Evolutionary conservation across 169 alveolate genomes (phyloP).

Genomic region (Cryptosporidium bovis): DNA sequence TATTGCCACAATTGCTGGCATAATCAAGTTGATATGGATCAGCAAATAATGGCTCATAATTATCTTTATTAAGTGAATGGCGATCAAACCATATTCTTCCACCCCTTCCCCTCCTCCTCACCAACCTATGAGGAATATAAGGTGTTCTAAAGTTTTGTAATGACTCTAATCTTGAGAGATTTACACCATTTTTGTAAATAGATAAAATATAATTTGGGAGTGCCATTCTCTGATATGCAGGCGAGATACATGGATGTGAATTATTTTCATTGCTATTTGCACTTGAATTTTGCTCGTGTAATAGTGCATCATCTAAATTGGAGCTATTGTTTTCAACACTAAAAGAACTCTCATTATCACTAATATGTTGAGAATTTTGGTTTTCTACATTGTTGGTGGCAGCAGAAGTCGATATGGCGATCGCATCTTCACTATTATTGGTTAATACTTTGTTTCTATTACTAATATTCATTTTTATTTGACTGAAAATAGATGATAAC

Average conservation of each 20-base stretch:
- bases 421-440: background rate
- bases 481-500: background rate
- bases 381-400: background rate
- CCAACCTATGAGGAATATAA: constrained; percentile 56
- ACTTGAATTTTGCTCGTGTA: background rate
- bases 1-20: constrained; percentile 44
- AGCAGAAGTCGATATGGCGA: too few species aligned
- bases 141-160: constrained; percentile 57
- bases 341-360: background rate
- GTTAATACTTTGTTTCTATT: background rate
- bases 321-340: background rate
- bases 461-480: background rate
- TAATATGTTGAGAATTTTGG: background rate
- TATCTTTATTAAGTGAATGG: constrained; percentile 10
- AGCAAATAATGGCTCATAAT: constrained; percentile 55
- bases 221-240: constrained; percentile 50
- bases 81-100: constrained; percentile 73
- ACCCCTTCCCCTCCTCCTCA: constrained; percentile 67
- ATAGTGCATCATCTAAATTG: background rate
- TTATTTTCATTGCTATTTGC: background rate
- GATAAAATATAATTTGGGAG: constrained; percentile 51
- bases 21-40: constrained; percentile 50
- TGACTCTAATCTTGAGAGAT: constrained; percentile 42
- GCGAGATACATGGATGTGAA: background rate
- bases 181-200: constrained; percentile 57